Conservation (phyloP, 352 stramenopile species). For the Phytophthora palmivora region DNA sequence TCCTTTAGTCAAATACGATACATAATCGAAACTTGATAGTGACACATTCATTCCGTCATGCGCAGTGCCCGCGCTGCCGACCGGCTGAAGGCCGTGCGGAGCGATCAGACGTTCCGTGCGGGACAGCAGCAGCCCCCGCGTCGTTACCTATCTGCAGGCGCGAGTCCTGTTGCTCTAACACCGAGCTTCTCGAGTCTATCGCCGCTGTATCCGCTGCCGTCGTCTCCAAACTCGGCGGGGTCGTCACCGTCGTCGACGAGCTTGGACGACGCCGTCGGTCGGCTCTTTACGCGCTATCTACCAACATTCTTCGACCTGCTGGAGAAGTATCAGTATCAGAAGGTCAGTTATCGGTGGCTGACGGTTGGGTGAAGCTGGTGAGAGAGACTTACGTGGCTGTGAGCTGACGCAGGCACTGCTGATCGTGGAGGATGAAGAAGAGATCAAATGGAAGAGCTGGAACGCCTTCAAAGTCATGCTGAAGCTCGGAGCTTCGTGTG, state of each 20-base stretch:
- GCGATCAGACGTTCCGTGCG: constrained; percentile 27
- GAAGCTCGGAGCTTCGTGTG: constrained; percentile 65
- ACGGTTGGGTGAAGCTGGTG: neutral
- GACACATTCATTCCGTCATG: constrained; percentile 4
- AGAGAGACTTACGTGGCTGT: neutral
- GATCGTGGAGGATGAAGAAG: constrained; percentile 48
- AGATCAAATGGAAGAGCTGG: constrained; percentile 59
- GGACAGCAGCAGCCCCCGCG: constrained; percentile 23
- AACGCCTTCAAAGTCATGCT: constrained; percentile 60
- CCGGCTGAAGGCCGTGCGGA: constrained; percentile 22
- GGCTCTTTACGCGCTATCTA: constrained; percentile 59
- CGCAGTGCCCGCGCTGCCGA: neutral
- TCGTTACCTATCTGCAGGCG: constrained; percentile 45
- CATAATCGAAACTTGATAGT: no score
- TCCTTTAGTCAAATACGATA: no score
- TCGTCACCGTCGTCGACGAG: constrained; percentile 24
- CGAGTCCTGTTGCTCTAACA: constrained; percentile 55
- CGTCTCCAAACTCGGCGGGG: constrained; percentile 28
- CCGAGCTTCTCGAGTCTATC: constrained; percentile 52
- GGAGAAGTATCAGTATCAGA: constrained; percentile 68
- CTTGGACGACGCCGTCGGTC: constrained; percentile 57
- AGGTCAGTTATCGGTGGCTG: constrained; percentile 40
- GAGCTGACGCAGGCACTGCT: constrained; percentile 40
- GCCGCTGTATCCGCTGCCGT: constrained; percentile 48
- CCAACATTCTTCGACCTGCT: constrained; percentile 69